Conservation (phyloP, 1,284 basidiomycete species). For the Heterobasidion occidentale region DNA sequence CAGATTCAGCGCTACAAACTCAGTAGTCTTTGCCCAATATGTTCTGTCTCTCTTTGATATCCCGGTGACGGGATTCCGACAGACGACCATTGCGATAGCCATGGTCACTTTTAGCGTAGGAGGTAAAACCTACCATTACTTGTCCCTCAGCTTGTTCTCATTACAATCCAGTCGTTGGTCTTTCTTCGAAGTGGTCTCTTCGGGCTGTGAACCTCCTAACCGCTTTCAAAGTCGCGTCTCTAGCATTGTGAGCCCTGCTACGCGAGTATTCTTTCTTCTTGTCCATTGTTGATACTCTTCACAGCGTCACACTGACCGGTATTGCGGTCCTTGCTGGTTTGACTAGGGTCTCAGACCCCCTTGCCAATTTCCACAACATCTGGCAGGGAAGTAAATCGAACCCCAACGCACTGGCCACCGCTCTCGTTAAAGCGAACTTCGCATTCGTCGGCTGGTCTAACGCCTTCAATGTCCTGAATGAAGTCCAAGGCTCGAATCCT, state of each 20-base stretch:
- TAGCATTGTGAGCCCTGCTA: slow-evolving; percentile 16
- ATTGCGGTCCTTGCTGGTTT: slow-evolving; percentile 40
- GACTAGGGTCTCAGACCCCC: slow-evolving; percentile 35
- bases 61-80: slow-evolving; percentile 13
- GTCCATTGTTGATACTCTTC: slow-evolving; percentile 6
- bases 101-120: slow-evolving; percentile 15
- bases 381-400: slow-evolving; percentile 34
- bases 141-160: no score
- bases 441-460: slow-evolving; percentile 37
- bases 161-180: slow-evolving; percentile 14
- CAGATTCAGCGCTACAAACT: slow-evolving; percentile 18
- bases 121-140: slow-evolving; percentile 7
- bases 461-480: slow-evolving; percentile 37
- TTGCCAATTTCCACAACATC: slow-evolving; percentile 38
- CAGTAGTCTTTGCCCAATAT: slow-evolving; percentile 22
- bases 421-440: slow-evolving; percentile 37
- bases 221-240: slow-evolving; percentile 18
- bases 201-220: slow-evolving; percentile 19
- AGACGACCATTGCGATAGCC: slow-evolving; percentile 17
- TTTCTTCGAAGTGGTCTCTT: slow-evolving; percentile 23
- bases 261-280: not conserved
- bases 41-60: slow-evolving; percentile 15
- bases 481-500: slow-evolving; percentile 28
- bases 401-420: slow-evolving; percentile 35
- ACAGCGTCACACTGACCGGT: slow-evolving; percentile 34